phyloP scores from a whole-genome alignment of 2,329 filamentous ascomycete genomes.

The Coniochaeta hoffmannii region DNA sequence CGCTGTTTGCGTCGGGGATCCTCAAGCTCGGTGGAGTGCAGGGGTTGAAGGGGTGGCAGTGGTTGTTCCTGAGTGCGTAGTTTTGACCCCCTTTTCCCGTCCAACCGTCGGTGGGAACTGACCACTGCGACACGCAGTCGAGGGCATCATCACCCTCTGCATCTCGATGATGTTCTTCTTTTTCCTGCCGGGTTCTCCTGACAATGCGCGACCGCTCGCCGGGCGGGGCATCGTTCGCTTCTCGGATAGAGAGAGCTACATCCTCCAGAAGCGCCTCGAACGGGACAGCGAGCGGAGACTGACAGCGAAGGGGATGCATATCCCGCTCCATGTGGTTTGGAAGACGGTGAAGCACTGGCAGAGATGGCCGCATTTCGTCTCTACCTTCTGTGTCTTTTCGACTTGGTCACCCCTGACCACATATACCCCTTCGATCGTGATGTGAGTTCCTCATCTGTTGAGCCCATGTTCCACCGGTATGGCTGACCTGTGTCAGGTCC shows the following conservation, averaged over 20 bases:
- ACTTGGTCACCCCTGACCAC: conserved; percentile 45
- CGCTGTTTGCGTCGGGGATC: conserved; percentile 39
- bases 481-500: conserved; percentile 12
- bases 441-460: conserved; percentile 16
- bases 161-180: conserved; percentile 31
- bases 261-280: conserved; percentile 27
- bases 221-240: conserved; percentile 30
- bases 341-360: conserved; percentile 34
- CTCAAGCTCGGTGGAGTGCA: conserved; percentile 32
- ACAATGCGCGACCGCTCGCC: conserved; percentile 28
- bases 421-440: conserved; percentile 39
- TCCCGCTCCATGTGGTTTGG: conserved; percentile 30
- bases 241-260: conserved; percentile 21
- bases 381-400: conserved; percentile 42
- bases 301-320: conserved; percentile 26
- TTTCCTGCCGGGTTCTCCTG: conserved; percentile 34
- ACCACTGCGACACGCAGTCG: conserved; percentile 21
- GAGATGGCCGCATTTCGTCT: conserved; percentile 41
- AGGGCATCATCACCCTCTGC: conserved; percentile 34
- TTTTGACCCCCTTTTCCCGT: background rate
- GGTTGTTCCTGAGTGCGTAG: conserved; percentile 37
- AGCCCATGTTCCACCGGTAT: too few relatives aligned
- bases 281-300: conserved; percentile 19
- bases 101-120: background rate
- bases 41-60: conserved; percentile 39